Evolutionary conservation across 2,329 filamentous ascomycete genomes (phyloP), one percentile per base, ranked within the genome.

Genomic region (Simplicillium aogashimaense): DNA sequence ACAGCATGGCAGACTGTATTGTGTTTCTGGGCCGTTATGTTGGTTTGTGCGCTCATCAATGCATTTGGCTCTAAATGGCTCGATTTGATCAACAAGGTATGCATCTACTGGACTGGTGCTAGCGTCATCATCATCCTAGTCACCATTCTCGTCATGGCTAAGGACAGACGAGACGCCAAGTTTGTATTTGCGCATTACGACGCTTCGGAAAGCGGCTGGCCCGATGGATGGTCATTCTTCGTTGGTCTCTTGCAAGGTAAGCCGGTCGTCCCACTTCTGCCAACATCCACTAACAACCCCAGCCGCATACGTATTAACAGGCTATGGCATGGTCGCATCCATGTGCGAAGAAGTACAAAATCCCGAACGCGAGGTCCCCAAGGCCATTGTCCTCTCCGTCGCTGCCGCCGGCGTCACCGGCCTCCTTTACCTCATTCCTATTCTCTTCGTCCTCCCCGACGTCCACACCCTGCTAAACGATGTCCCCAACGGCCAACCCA

Each of bases 381-480:
- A 70, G 48, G 80, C 83, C 49, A 83, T 84, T 69, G 69, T 84
- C 30, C 72, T 74, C 43, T 81, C 77, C 45, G 78, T 83, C 35
- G 58, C 63, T 28, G 83, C 83, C 30, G 80, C 80, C 31, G 76
- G 76, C 34, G 59, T 76, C 36, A 83, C 80, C 2, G 80, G 80
- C 28, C 70, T 64, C 47, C 42, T 64, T 47, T 88, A 84, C 57
- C 59, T 88, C 12, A 74, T 89, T 34, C 83, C 83, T 0, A 71
- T 90, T 46, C 70, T 89, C 18, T 88, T 89, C 56, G 81, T 87
- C 29, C 67, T 89, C 20, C 83, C 84, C 0, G 72, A 83, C 37
- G 72, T 88, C 7, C 51, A 75, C 45, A 59, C 66, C 36, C 72
- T 89, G 13, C 74, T 85, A 20, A 57, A 61, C 2, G 81, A 83